Percentiles rank a stretch among this genome's conserved stretches.
Conservation (phyloP, 768 basidiomycete genomes). For the Tylopilus plumbeoviolaceoides region DNA sequence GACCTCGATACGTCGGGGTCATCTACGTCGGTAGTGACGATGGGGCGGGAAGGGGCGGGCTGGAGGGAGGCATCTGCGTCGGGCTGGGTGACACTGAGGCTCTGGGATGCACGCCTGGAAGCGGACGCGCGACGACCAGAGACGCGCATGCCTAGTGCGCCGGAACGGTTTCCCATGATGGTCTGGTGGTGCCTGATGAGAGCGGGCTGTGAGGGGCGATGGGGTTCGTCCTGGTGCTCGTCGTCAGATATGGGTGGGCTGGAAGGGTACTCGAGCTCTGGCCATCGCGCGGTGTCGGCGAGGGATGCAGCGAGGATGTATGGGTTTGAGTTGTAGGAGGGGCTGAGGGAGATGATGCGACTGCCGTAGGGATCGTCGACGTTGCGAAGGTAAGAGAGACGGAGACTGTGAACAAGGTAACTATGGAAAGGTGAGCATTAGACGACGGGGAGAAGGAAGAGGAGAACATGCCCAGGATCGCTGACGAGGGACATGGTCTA, state of each 20-base stretch:
- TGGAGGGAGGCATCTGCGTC: neutral
- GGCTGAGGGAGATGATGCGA: conserved; percentile 76
- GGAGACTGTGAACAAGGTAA: conserved; percentile 78
- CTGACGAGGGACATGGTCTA: conserved; percentile 61
- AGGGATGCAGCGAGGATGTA: conserved; percentile 79
- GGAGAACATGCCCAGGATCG: conserved; percentile 50
- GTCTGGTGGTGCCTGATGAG: conserved; percentile 80
- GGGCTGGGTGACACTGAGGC: neutral
- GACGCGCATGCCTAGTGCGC: conserved; percentile 75
- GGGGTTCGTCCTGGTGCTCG: conserved; percentile 41
- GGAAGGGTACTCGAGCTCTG: conserved; percentile 69
- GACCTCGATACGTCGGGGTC: neutral
- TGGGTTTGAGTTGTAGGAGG: conserved; percentile 73
- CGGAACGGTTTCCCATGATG: conserved; percentile 72
- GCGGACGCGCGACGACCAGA: conserved; percentile 55
- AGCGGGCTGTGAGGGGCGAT: conserved; percentile 2
- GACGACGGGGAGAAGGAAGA: neutral
- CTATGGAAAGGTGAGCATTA: conserved; percentile 29
- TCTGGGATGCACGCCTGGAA: conserved; percentile 45
- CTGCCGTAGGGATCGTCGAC: conserved; percentile 84
- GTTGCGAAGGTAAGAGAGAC: conserved; percentile 83
- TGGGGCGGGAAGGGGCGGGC: conserved; percentile 7
- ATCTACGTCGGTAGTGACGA: conserved; percentile 12
- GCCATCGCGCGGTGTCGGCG: conserved; percentile 78
- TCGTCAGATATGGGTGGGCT: conserved; percentile 74